Conservation (phyloP, 2,329 filamentous ascomycete genomes). For the Gaeumannomyces sp. region DNA sequence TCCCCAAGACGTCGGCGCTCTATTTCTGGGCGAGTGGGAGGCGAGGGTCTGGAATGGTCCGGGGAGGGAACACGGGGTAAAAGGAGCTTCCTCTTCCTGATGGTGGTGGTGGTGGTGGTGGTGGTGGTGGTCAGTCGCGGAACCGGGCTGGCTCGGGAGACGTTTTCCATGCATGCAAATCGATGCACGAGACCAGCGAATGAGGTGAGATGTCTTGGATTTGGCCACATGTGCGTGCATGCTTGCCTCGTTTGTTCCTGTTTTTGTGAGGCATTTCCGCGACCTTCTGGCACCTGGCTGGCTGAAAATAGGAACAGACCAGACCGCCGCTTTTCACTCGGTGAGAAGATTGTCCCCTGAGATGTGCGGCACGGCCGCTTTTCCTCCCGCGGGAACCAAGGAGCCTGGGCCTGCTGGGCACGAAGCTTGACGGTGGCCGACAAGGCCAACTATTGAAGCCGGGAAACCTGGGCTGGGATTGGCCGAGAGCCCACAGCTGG, state of each 20-base stretch:
- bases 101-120: not conserved
- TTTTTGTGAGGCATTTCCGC: not conserved
- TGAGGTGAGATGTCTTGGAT: not conserved
- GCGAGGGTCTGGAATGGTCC: not conserved
- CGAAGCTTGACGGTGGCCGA: not conserved
- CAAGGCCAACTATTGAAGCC: constrained; percentile 10
- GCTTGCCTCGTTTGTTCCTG: not conserved
- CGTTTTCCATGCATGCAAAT: not conserved
- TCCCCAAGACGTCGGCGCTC: not conserved
- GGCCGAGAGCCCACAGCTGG: not conserved
- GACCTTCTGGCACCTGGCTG: too few species aligned
- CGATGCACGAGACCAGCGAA: not conserved
- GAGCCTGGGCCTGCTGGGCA: too few species aligned
- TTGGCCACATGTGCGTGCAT: not conserved
- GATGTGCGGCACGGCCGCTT: not conserved
- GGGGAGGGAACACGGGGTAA: not conserved
- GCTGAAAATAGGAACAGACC: not conserved
- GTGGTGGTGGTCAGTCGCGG: not conserved
- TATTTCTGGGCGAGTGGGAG: not conserved
- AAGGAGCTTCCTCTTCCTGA: not conserved
- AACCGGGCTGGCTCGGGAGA: not conserved
- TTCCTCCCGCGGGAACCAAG: not conserved
- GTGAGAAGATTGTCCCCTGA: not conserved
- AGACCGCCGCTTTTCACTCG: not conserved
- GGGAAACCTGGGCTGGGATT: constrained; percentile 9